Conservation (phyloP, 306 rosid species). For the Hippophae tibetana region DNA sequence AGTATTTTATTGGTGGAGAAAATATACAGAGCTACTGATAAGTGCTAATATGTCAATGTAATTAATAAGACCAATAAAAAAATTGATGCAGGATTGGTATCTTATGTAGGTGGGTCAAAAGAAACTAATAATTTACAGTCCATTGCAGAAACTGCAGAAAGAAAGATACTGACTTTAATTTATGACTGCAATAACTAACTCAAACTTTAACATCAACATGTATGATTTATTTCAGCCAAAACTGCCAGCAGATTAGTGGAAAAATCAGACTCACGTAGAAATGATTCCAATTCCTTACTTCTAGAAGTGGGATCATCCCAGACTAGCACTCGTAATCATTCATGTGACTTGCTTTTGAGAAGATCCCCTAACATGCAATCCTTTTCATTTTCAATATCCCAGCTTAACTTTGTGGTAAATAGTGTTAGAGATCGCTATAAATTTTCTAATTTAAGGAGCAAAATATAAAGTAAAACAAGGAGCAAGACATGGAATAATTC, state of each 20-base stretch:
- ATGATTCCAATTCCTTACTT: constrained; percentile 19
- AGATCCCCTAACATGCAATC: constrained; percentile 54
- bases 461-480: too few relatives aligned
- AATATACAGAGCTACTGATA: neutral
- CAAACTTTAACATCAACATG: too few relatives aligned
- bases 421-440: too few relatives aligned
- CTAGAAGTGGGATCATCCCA: constrained; percentile 93
- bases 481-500: too few relatives aligned
- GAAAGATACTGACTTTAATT: neutral
- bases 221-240: neutral
- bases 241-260: neutral
- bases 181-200: too few relatives aligned
- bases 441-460: too few relatives aligned
- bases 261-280: neutral
- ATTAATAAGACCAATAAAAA: neutral
- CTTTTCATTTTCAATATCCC: constrained; percentile 29
- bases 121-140: neutral
- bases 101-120: neutral
- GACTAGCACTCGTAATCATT: constrained; percentile 79
- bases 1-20: constrained; percentile 1
- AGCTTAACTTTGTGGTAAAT: constrained; percentile 57
- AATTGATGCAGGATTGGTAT: neutral
- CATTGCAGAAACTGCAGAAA: neutral
- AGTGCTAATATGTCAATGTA: neutral
- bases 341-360: constrained; percentile 70